Evolutionary conservation across 179 eudicot species (phyloP), one percentile per base, ranked within the genome.

Genomic region (Sideroxylon spinosum): DNA sequence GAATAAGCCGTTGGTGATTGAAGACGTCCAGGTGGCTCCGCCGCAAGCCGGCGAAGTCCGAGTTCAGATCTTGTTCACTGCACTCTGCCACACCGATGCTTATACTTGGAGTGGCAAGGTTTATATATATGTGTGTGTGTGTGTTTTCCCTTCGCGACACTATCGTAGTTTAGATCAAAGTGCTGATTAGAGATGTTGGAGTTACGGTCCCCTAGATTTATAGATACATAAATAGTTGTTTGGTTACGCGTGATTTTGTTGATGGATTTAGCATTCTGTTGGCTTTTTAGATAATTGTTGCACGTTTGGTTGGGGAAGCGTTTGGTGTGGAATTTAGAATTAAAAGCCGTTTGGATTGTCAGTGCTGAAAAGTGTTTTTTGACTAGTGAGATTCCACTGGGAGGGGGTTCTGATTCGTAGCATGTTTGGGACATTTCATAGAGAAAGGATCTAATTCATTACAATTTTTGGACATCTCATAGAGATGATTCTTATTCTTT

Each of bases 101-200:
- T 96, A 96, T 81, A 96, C 99, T 76, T 96, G 99, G 99, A 86
- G 94, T 74, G 99, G 99, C 80, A 90, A 91, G 95, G 95, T 89
- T 80, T 13, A 6, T 59, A 7, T 11, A 19, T 17, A 52, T 53
- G 11, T 12, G 17, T 50, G 1, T 3, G 17, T 48, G 10, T 62
- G 2, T 26, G 26, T 9, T n/a, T 11, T 22, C 66, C 3, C 44
- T 65, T 53, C 1, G 48, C 28, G 48, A 0, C 50, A 37, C 7
- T 22, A 17, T 61, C 62, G 44, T 17, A 60, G 17, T 59, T 61
- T 5, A 60, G 17, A 78, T 57, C 66, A 53, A 59, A 70, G 5
- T 49, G 23, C 0, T 7, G 22, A 49, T 44, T 59, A 22, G 19
- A 20, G 17, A 14, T 10, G 16, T 64, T 53, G 16, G 6, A 65